These are phyloP conservation scores for Annulohypoxylon nitens DNA, from an alignment of 495 filamentous ascomycete species.

Conservation along the genomic window DNA sequence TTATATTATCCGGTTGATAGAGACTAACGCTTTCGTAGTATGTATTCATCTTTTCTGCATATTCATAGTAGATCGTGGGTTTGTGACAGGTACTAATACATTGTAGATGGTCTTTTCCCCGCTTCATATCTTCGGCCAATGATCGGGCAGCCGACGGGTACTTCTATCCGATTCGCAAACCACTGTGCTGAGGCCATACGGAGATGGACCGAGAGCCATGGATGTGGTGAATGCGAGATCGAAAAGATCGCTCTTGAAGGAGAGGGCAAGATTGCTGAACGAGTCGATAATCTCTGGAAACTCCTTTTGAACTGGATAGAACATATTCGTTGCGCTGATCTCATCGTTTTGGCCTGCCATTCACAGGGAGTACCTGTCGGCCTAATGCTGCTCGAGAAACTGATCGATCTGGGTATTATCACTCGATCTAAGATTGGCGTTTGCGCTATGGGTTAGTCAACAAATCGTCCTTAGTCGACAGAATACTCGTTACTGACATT, in stretches of 20 bases:
- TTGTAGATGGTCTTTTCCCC: constrained; percentile 85
- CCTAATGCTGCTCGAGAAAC: constrained; percentile 91
- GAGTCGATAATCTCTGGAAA: constrained; percentile 94
- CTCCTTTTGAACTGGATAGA: constrained; percentile 95
- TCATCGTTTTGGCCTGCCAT: constrained; percentile 90
- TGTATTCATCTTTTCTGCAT: not conserved
- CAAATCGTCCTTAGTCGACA: not conserved
- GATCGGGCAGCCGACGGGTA: constrained; percentile 94
- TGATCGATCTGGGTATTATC: constrained; percentile 83
- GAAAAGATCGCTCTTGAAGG: constrained; percentile 96
- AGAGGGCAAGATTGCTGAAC: constrained; percentile 94
- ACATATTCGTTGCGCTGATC: constrained; percentile 86
- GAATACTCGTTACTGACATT: constrained; percentile 32
- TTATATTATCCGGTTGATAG: not conserved
- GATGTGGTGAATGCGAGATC: constrained; percentile 74
- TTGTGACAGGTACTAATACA: not conserved
- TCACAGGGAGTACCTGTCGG: constrained; percentile 95
- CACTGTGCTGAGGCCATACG: constrained; percentile 86
- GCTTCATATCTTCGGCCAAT: constrained; percentile 85
- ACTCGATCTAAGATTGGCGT: constrained; percentile 77
- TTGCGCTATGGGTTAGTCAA: constrained; percentile 79
- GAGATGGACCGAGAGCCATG: constrained; percentile 78
- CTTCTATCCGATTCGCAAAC: constrained; percentile 92
- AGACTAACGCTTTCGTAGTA: constrained; percentile 1
- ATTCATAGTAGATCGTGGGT: not conserved